Conservation (phyloP, 768 basidiomycete genomes). For the Amanita subjunquillea region DNA sequence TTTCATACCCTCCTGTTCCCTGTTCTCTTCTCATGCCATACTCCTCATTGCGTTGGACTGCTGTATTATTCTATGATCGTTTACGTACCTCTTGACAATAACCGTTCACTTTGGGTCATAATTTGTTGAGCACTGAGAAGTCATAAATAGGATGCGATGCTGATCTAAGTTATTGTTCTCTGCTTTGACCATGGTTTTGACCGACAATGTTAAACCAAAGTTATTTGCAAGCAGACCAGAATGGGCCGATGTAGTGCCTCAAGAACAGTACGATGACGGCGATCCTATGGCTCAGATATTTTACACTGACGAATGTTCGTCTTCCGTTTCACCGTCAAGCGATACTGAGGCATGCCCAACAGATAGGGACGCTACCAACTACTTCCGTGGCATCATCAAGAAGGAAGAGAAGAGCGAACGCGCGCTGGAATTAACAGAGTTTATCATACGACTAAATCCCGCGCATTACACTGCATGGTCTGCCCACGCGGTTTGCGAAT, state of each 20-base stretch:
- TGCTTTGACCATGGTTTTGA: conserved; percentile 1
- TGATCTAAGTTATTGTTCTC: neutral
- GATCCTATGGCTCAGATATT: conserved; percentile 87
- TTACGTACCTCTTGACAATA: neutral
- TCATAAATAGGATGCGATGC: neutral
- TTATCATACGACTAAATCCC: conserved; percentile 84
- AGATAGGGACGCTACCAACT: conserved; percentile 92
- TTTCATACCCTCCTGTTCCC: conserved; percentile 8
- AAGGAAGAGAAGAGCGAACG: conserved; percentile 69
- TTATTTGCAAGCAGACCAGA: conserved; percentile 56
- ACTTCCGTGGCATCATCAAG: conserved; percentile 80
- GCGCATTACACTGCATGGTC: conserved; percentile 97
- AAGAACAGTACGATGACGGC: conserved; percentile 71
- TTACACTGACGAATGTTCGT: conserved; percentile 81
- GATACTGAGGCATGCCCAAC: neutral
- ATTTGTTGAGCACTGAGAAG: neutral
- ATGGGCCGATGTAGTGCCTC: conserved; percentile 74
- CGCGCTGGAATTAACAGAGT: conserved; percentile 81
- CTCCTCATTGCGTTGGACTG: conserved; percentile 1
- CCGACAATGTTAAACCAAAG: conserved; percentile 5
- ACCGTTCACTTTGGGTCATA: neutral
- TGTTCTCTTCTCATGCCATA: conserved; percentile 11
- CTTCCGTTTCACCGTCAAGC: conserved; percentile 4
- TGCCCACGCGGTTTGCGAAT: conserved; percentile 13
- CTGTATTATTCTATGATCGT: conserved; percentile 7